A percentile compares a stretch with the other conserved stretches of the same genome.
Evolutionary conservation across 2,329 filamentous ascomycete genomes (phyloP).

Genomic region (Diaporthe nobilis): DNA sequence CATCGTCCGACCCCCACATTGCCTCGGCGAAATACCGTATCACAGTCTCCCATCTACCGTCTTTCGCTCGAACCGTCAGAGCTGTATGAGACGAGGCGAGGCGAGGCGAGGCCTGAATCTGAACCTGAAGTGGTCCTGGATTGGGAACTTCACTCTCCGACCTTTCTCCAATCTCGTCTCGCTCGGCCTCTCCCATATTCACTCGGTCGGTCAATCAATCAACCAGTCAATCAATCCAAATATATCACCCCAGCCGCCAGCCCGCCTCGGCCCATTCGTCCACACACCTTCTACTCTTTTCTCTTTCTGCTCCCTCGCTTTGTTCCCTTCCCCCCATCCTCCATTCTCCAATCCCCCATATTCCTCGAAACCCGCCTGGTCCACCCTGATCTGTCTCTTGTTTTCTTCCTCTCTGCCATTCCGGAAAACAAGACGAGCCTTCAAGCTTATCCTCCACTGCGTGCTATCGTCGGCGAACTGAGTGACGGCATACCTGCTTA

Average conservation of each 20-base stretch:
- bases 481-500: background rate
- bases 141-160: slow-evolving; percentile 5
- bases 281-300: slow-evolving; percentile 3
- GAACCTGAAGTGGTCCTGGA: background rate
- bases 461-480: background rate
- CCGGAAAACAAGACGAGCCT: background rate
- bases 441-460: background rate
- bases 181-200: slow-evolving; percentile 1
- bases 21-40: slow-evolving; percentile 37
- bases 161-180: slow-evolving; percentile 27
- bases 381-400: slow-evolving; percentile 21
- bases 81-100: slow-evolving; percentile 18
- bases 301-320: slow-evolving; percentile 29
- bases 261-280: slow-evolving; percentile 25
- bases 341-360: slow-evolving; percentile 23
- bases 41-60: slow-evolving; percentile 23
- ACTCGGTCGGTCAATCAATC: background rate
- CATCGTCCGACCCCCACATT: slow-evolving; percentile 32
- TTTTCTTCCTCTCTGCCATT: background rate
- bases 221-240: slow-evolving; percentile 13
- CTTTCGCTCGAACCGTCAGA: slow-evolving; percentile 1
- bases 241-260: slow-evolving; percentile 26
- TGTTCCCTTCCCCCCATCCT: slow-evolving; percentile 25
- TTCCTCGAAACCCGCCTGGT: slow-evolving; percentile 17
- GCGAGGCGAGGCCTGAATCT: slow-evolving; percentile 5